phyloP scores from a whole-genome alignment of 768 basidiomycete genomes.

The Suillus bovinus region DNA sequence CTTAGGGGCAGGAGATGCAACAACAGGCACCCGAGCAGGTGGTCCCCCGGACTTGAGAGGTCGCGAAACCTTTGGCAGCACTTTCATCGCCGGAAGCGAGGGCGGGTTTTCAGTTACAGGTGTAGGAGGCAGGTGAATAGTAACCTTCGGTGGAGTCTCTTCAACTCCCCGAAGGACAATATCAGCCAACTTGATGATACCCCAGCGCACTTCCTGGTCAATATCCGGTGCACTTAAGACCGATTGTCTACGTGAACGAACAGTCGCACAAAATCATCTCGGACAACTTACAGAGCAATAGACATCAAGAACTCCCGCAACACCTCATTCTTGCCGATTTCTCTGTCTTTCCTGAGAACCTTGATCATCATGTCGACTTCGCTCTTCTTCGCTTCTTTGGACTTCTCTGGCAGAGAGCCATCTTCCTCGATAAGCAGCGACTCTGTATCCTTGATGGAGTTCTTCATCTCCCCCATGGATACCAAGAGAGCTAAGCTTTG shows the following conservation, averaged over 20 bases:
- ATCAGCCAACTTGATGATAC: constrained; percentile 88
- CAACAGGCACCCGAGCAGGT: constrained; percentile 29
- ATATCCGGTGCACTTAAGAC: constrained; percentile 61
- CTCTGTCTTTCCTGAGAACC: constrained; percentile 82
- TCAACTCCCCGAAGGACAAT: constrained; percentile 80
- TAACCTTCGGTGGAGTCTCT: constrained; percentile 85
- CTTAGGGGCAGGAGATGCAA: constrained; percentile 47
- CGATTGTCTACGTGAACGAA: constrained; percentile 4
- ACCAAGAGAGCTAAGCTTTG: constrained; percentile 85
- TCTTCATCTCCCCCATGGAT: constrained; percentile 89
- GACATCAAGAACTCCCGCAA: constrained; percentile 82
- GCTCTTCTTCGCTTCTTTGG: constrained; percentile 76
- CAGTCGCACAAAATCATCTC: constrained; percentile 9
- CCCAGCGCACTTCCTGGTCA: constrained; percentile 91
- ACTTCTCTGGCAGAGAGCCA: constrained; percentile 66
- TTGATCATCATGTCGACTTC: constrained; percentile 86
- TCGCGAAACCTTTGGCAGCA: constrained; percentile 41
- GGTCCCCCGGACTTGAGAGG: constrained; percentile 37
- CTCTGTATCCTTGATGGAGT: constrained; percentile 67
- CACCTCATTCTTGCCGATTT: constrained; percentile 77
- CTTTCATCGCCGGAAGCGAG: constrained; percentile 54
- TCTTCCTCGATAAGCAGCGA: constrained; percentile 86
- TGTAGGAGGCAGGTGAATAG: constrained; percentile 76
- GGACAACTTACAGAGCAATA: constrained; percentile 65
- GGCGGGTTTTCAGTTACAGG: constrained; percentile 66